Conservation (phyloP, 805 yeast genomes). For the Pichia manshurica region DNA sequence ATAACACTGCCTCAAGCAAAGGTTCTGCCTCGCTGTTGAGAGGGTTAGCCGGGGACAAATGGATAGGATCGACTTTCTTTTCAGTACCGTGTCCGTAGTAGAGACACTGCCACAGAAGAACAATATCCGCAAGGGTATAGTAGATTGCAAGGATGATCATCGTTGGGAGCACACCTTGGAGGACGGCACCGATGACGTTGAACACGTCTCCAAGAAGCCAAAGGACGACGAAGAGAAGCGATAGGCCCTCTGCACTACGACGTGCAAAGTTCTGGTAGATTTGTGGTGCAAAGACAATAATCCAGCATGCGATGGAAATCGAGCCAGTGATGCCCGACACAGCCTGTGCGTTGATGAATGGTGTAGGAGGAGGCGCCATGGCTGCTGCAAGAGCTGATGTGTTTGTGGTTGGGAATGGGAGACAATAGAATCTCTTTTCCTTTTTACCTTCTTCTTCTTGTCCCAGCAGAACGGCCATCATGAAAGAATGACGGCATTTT, state of each 20-base stretch:
- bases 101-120: slow-evolving; percentile 76
- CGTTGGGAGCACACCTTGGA: slow-evolving; percentile 89
- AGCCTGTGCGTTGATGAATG: slow-evolving; percentile 60
- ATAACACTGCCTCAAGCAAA: slow-evolving; percentile 53
- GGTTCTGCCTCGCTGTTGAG: slow-evolving; percentile 55
- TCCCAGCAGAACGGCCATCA: no score
- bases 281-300: slow-evolving; percentile 95
- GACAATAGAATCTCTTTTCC: no score
- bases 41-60: slow-evolving; percentile 86
- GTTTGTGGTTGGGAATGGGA: background rate
- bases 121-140: slow-evolving; percentile 86
- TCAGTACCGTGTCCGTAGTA: slow-evolving; percentile 58
- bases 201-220: slow-evolving; percentile 95
- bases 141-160: slow-evolving; percentile 90
- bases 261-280: slow-evolving; percentile 85
- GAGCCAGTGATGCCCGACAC: slow-evolving; percentile 78
- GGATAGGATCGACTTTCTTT: slow-evolving; percentile 59
- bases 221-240: slow-evolving; percentile 74
- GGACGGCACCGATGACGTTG: slow-evolving; percentile 83
- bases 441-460: background rate
- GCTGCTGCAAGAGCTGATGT: background rate
- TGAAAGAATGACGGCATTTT: no score
- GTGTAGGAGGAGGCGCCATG: slow-evolving; percentile 61
- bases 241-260: slow-evolving; percentile 84
- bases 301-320: slow-evolving; percentile 95